phyloP scores from a whole-genome alignment of 192 early-diverging fungal species.

The Backusella parvicylindrica region DNA sequence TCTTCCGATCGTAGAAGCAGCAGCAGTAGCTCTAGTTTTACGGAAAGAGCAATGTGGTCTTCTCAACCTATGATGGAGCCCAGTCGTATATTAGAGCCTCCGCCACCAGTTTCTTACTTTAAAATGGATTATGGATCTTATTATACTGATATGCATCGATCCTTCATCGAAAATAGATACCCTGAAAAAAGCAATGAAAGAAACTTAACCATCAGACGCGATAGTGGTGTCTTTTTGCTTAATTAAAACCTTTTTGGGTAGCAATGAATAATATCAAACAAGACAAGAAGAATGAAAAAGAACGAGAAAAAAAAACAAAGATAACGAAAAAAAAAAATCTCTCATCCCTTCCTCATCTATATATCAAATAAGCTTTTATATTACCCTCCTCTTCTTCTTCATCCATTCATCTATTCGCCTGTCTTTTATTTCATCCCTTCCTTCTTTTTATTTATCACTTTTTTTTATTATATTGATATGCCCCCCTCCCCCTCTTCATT shows the following conservation, averaged over 20 bases:
- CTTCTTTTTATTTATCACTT: not conserved
- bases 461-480: not conserved
- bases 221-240: not conserved
- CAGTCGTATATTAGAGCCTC: not conserved
- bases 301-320: not conserved
- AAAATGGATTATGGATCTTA: not conserved
- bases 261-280: not conserved
- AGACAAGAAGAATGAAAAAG: not conserved
- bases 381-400: not conserved
- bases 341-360: not conserved
- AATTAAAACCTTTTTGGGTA: not conserved
- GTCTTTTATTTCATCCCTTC: not conserved
- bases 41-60: not conserved
- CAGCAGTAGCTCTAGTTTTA: constrained; percentile 47
- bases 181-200: not conserved
- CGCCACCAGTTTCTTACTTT: not conserved
- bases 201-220: not conserved
- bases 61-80: not conserved
- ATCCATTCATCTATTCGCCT: not conserved
- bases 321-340: not conserved
- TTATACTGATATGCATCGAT: not conserved
- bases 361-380: not conserved
- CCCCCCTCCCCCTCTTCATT: not conserved
- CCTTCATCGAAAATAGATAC: not conserved
- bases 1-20: constrained; percentile 41